Evolutionary conservation across 345 rosid species (phyloP).

Genomic region (Luvunga scandens): DNA sequence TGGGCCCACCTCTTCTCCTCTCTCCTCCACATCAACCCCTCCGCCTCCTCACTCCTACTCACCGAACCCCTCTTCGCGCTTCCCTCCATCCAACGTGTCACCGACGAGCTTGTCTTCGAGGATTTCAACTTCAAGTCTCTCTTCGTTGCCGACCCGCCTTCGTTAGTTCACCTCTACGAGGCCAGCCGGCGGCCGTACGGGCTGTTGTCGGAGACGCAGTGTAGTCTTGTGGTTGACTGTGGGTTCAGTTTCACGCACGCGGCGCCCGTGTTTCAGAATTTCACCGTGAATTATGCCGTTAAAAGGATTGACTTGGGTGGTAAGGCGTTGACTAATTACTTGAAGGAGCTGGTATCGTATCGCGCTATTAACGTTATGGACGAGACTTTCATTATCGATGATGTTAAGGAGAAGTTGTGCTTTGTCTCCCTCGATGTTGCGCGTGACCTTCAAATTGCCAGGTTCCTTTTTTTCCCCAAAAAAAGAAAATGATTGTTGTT

Average conservation of each 20-base stretch:
- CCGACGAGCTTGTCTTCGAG: slow-evolving; percentile 89
- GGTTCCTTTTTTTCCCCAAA: slow-evolving; percentile 19
- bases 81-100: slow-evolving; percentile 73
- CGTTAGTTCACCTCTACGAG: slow-evolving; percentile 81
- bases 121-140: slow-evolving; percentile 76
- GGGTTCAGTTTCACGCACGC: slow-evolving; percentile 93
- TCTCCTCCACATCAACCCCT: slow-evolving; percentile 55
- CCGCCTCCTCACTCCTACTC: slow-evolving; percentile 68
- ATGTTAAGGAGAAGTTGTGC: slow-evolving; percentile 93
- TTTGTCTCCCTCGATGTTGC: slow-evolving; percentile 78
- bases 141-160: slow-evolving; percentile 63
- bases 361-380: slow-evolving; percentile 81
- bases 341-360: slow-evolving; percentile 85
- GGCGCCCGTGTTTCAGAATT: slow-evolving; percentile 74
- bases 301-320: slow-evolving; percentile 90
- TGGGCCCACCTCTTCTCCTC: slow-evolving; percentile 77
- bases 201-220: slow-evolving; percentile 56
- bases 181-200: slow-evolving; percentile 62
- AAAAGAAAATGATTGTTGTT: neutral
- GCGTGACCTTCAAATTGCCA: slow-evolving; percentile 63
- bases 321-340: slow-evolving; percentile 84
- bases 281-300: slow-evolving; percentile 63
- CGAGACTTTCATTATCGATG: slow-evolving; percentile 78
- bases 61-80: slow-evolving; percentile 73
- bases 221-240: slow-evolving; percentile 84